Percentiles rank a stretch among this genome's conserved stretches.
These are phyloP conservation scores for Postia placenta DNA, from an alignment of 768 basidiomycete species.

Conservation along the genomic window DNA sequence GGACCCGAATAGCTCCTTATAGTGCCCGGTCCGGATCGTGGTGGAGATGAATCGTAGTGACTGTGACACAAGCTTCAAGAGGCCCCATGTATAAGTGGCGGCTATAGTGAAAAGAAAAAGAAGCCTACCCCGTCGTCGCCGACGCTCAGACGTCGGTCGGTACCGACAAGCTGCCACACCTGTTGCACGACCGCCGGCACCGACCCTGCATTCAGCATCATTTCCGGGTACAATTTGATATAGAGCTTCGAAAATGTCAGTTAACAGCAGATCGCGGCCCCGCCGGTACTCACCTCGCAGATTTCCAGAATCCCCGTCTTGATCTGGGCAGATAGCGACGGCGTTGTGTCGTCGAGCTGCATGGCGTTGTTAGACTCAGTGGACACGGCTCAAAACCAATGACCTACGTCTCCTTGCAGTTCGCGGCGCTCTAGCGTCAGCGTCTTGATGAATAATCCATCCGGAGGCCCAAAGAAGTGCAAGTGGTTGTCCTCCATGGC, in stretches of 20 bases:
- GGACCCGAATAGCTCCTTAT: conserved; percentile 74
- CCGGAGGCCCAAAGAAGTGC: conserved; percentile 69
- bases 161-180: conserved; percentile 87
- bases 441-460: conserved; percentile 76
- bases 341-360: conserved; percentile 74
- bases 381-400: conserved; percentile 1
- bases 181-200: conserved; percentile 74
- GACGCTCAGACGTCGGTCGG: conserved; percentile 59
- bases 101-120: neutral
- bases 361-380: neutral
- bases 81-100: neutral
- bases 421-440: conserved; percentile 72
- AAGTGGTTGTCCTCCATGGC: conserved; percentile 85
- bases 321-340: conserved; percentile 84
- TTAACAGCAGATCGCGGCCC: neutral
- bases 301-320: conserved; percentile 90
- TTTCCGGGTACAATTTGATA: conserved; percentile 78
- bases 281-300: conserved; percentile 54
- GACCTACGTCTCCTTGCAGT: conserved; percentile 64
- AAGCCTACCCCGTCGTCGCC: conserved; percentile 65
- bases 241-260: conserved; percentile 45
- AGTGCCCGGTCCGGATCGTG: conserved; percentile 83
- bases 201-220: conserved; percentile 54
- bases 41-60: conserved; percentile 88
- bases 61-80: conserved; percentile 74